These are phyloP conservation scores for Biscutella laevigata DNA, from an alignment of 441 rosid species.

Conservation along the genomic window DNA sequence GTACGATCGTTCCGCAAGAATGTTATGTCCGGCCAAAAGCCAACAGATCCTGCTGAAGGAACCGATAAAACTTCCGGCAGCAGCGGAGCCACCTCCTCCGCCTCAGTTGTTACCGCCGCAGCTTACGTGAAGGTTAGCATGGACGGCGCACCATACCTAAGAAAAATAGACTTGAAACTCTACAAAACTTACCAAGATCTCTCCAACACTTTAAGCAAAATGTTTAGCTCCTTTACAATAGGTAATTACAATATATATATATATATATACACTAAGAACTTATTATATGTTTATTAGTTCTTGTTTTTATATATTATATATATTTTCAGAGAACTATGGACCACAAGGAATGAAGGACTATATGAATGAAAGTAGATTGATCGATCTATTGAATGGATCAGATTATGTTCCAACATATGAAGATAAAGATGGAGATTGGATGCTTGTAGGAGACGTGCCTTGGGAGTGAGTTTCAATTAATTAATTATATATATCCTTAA, in stretches of 20 bases:
- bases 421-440: constrained; percentile 98
- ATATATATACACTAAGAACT: background rate
- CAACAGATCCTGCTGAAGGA: constrained; percentile 24
- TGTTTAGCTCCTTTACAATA: constrained; percentile 89
- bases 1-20: constrained; percentile 76
- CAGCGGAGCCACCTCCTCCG: constrained; percentile 23
- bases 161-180: constrained; percentile 78
- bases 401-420: constrained; percentile 84
- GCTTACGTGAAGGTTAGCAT: constrained; percentile 88
- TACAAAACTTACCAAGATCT: constrained; percentile 75
- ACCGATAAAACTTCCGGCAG: constrained; percentile 28
- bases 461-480: constrained; percentile 90
- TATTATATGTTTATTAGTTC: too few species aligned
- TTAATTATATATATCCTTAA: too few species aligned
- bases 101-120: constrained; percentile 16
- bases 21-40: constrained; percentile 60
- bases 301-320: too few species aligned
- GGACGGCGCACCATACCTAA: constrained; percentile 92
- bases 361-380: constrained; percentile 80
- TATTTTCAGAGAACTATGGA: too few species aligned
- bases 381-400: constrained; percentile 72
- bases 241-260: constrained; percentile 33
- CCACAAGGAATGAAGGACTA: constrained; percentile 79
- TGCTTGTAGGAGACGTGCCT: constrained; percentile 97
- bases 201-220: constrained; percentile 65